Base-by-base conservation (phyloP, 208 protist species). In the Leishmania tropica region DNA sequence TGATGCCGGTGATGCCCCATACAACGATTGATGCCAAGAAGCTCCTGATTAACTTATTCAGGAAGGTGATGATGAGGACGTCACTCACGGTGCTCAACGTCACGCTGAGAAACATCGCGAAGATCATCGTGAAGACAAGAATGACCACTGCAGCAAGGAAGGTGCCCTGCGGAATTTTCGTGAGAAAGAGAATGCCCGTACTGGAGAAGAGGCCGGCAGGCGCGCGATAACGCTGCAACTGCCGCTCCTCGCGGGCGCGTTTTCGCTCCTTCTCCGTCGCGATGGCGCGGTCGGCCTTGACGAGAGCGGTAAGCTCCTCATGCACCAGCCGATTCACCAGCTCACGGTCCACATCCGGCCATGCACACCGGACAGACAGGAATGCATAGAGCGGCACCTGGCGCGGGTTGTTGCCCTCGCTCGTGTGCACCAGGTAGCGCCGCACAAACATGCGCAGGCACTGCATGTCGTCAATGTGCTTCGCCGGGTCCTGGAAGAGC, bases 381-480 rank as follows among this genome's bases (percentile, higher is more conserved):
- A 96, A 97, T 48, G 88, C 78, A 8, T 89, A 87, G 37, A 97
- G 84, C 42, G 87, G 83, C 68, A 95, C 86, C 67, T 92, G 86
- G 8, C 86, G 89, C n/a, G 86, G 87, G 78, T 96, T 96, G 82
- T 96, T 97, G 47, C 84, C 83, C 76, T 96, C 86, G 83, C 83
- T 86, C 51, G 90, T 93, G 81, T 94, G 91, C 45, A 97, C 92
- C 56, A 97, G 85, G 83, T 94, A 97, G 71, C 94, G 92, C 10
- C 94, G 87, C 1, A 87, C 83, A 80, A 95, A 94, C 94, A 97
- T 97, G 53, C 94, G 90, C 60, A 97, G 86, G 77, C 83, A 93
- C 86, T 97, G 92, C 86, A 95, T 89, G 80, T 97, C 94, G 80
- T 92, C 87, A 40, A 88, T 62, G 31, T 56, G 15, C 79, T 83